Evolutionary conservation across 176 grass and related monocot species (phyloP), one percentile per base, ranked within the genome.

Genomic region (Thinopyrum elongatum): DNA sequence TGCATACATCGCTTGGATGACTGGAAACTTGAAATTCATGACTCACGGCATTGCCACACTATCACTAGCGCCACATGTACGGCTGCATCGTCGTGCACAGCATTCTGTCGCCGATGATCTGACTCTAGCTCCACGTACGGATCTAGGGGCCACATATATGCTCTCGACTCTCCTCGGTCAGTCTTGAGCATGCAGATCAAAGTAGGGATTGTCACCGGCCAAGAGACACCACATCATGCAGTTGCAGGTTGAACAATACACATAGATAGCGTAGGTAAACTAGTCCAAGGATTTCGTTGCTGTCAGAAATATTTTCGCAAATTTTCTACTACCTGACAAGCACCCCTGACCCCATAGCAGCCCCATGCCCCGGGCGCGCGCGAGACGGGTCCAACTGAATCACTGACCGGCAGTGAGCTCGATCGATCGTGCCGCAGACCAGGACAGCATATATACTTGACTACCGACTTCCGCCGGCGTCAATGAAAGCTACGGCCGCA

Each of bases 331-430:
- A 23, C 21, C 15, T 22, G 33, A 3, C 22, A 38, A 70, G 80
- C 51, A 79, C 5, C 25, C 70, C 27, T 46, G 70, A 46, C 38
- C 27, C 13, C 46, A 53, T 35, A 10, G 10, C 44, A 79, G 53
- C 74, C 67, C 49, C 76, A 63, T 1, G 31, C 33, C 19, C 16
- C 58, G 38, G 7, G 9, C 21, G 29, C 27, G 33, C 21, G 21
- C 19, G 27, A 74, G 76, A 67, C 59, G 26, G 76, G 87, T 81
- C n/a, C 80, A 71, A 89, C 88, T 69, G 27, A 9, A 69, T 8
- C 49, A 59, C 66, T 41, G 33, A 72, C 42, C 12, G 10, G 10
- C 17, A 72, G 67, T 70, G 69, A 72, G 69, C 35, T 72, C 10
- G 36, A 22, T 61, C 8, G 58, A 72, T 81, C 61, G 88, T 76